Evolutionary conservation across 495 filamentous ascomycete genomes (phyloP), one percentile per base, ranked within the genome.

Genomic region (Penicillium bialowiezense): DNA sequence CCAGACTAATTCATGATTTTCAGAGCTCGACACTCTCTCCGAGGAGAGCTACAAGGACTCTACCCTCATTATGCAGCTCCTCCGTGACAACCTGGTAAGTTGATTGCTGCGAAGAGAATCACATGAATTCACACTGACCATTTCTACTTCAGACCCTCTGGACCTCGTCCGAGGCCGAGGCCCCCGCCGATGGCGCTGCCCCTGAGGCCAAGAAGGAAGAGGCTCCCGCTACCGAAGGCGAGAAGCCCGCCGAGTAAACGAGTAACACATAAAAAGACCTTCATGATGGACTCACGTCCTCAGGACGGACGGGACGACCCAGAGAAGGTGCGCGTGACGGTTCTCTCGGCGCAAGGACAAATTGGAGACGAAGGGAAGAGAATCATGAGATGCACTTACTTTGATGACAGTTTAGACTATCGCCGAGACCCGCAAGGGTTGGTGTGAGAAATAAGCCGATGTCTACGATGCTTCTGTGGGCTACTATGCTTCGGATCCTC

Each of bases 31-130:
- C 70, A 97, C 93, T 63, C 78, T 98, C 48, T 95, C 89, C 72
- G 93, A 98, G 82, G 93, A 98, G 82, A 96, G 90, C 84, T 98
- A 98, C 87, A 97, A 97, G 84, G 93, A 98, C 78, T 97, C 92
- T 34, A 98, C 93, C 43, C 84, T 98, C 54, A 98, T 98, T 79
- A 98, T 98, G 93, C 93, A 98, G 77, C 87, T 98, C 52, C 85
- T 98, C 67, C 84, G 93, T 67, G 93, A 98, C 79, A 98, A 98
- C 80, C 72, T 98, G 74, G 93, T 97, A 85, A 63, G 90, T 46
- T 14, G 81, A 20, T 12, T 12, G 7, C 18, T 39, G 7, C 13
- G 1, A 14, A 39, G 24, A 20, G 43, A 5, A 12, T 9, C n/a
- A 21, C 20, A 15, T 31, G 21, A 6, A 7, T 28, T 21, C 13